Conservation (phyloP, 129 eudicot species). For the Pulicaria dysenterica region DNA sequence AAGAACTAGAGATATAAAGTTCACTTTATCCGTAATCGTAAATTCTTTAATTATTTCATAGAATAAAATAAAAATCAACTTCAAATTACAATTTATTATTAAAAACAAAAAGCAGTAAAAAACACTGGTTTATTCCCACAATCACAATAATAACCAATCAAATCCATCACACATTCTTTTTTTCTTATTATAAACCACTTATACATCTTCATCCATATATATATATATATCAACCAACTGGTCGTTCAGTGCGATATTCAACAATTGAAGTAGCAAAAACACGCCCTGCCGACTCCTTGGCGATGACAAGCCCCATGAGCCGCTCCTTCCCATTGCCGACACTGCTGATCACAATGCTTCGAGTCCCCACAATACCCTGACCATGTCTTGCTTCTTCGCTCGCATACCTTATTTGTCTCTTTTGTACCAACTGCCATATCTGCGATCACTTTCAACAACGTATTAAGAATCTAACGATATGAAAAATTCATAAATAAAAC, state of each 20-base stretch:
- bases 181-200: no score
- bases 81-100: no score
- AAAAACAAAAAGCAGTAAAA: no score
- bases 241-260: background rate
- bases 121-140: no score
- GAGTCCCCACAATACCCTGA: constrained; percentile 14
- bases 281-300: constrained; percentile 20
- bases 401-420: constrained; percentile 13
- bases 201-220: background rate
- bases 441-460: constrained; percentile 6
- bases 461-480: no score
- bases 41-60: no score
- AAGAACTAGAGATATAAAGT: no score
- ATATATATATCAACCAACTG: background rate
- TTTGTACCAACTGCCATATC: background rate
- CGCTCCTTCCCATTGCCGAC: constrained; percentile 25
- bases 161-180: no score
- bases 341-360: constrained; percentile 18
- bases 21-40: no score
- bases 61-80: no score
- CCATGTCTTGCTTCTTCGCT: constrained; percentile 35
- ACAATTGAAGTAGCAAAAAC: constrained; percentile 35
- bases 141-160: no score
- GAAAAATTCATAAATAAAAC: background rate
- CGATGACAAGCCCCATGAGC: constrained; percentile 32